Conservation (phyloP, 371 early-diverging fungal species). For the Phascolomyces articulosus region DNA sequence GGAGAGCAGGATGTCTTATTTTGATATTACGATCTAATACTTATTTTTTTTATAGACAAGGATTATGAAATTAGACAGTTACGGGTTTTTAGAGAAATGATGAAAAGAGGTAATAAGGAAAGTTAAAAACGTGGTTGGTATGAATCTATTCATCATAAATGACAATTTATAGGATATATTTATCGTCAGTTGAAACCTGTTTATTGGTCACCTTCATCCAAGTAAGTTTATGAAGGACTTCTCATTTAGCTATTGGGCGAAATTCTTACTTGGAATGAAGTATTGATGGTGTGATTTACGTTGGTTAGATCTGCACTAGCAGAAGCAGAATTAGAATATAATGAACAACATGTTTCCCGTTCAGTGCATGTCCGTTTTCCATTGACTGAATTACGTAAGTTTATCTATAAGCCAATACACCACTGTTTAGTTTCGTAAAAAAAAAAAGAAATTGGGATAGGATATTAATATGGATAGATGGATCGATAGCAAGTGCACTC, state of each 20-base stretch:
- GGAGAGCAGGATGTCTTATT: background rate
- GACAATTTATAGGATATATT: constrained; percentile 51
- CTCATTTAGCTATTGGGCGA: no score
- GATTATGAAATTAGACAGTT: constrained; percentile 84
- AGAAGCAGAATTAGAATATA: constrained; percentile 92
- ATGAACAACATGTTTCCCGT: constrained; percentile 78
- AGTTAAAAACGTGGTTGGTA: no score
- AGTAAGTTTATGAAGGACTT: constrained; percentile 21
- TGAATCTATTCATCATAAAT: background rate
- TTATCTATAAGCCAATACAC: no score
- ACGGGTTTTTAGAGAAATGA: constrained; percentile 77
- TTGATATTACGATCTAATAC: no score
- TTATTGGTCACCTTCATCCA: constrained; percentile 91
- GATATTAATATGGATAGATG: no score
- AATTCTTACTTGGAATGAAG: no score
- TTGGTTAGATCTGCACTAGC: constrained; percentile 90
- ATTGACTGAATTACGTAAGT: constrained; percentile 42
- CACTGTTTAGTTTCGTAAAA: no score
- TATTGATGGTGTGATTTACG: no score
- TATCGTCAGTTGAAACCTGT: constrained; percentile 85
- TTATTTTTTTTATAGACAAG: constrained; percentile 44
- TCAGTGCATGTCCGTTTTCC: constrained; percentile 77
- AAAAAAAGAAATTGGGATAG: no score
- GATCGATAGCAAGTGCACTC: constrained; percentile 18
- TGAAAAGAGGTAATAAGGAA: constrained; percentile 55